A percentile compares a stretch with the other conserved stretches of the same genome.
Evolutionary conservation across 495 filamentous ascomycete species (phyloP).

Genomic region (Hypoxylon intermedium): DNA sequence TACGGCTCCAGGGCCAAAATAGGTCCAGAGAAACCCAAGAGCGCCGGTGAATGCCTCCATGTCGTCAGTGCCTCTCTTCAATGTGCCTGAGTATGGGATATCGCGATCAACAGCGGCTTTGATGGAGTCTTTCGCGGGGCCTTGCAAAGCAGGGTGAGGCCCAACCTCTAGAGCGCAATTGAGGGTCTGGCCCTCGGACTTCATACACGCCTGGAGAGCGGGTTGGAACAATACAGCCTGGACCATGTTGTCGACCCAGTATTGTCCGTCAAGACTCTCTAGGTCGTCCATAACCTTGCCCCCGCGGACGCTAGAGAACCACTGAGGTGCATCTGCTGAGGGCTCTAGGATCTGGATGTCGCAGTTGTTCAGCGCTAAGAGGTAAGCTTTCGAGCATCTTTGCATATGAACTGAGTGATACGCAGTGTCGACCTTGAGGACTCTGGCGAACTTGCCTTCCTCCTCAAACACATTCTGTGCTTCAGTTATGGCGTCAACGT

Average conservation of each 20-base stretch:
- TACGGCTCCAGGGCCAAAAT: conserved; percentile 20
- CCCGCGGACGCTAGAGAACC: conserved; percentile 21
- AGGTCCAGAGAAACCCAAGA: conserved; percentile 47
- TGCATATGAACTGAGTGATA: conserved; percentile 62
- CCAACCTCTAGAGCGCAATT: conserved; percentile 54
- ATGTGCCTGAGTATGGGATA: conserved; percentile 38
- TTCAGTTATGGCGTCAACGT: conserved; percentile 38
- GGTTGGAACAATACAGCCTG: conserved; percentile 56
- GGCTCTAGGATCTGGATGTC: conserved; percentile 5
- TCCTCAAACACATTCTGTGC: conserved; percentile 51
- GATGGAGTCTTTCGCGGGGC: conserved; percentile 35
- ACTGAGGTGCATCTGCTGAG: conserved; percentile 1
- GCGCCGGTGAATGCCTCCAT: conserved; percentile 41
- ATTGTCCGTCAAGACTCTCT: conserved; percentile 34
- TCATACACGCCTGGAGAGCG: conserved; percentile 45
- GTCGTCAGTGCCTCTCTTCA: conserved; percentile 27
- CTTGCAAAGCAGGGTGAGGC: conserved; percentile 58
- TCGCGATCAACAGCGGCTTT: conserved; percentile 22
- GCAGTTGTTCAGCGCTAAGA: conserved; percentile 11
- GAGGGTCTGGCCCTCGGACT: not conserved
- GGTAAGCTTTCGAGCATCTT: conserved; percentile 48
- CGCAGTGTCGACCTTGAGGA: conserved; percentile 55
- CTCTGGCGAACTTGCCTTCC: conserved; percentile 50
- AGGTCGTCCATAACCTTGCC: conserved; percentile 27
- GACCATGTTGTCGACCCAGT: conserved; percentile 57